A percentile compares a stretch with the other conserved stretches of the same genome.
phyloP scores from a whole-genome alignment of 2,329 filamentous ascomycete genomes.

The Bipolaris oryzae region DNA sequence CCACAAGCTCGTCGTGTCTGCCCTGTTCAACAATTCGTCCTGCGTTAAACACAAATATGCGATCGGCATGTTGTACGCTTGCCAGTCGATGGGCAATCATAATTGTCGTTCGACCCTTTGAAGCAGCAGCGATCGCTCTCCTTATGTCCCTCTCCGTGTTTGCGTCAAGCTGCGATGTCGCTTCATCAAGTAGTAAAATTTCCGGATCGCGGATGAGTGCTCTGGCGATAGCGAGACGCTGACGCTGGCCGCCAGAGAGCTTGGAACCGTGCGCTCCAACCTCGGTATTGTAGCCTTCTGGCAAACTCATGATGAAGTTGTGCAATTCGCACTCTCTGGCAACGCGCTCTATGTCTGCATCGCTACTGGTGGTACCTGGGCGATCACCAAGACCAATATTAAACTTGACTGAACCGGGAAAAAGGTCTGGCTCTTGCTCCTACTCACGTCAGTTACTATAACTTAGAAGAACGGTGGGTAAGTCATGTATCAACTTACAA shows the following conservation, averaged over 20 bases:
- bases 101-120: conserved; percentile 64
- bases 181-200: conserved; percentile 55
- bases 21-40: conserved; percentile 67
- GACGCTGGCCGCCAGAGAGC: conserved; percentile 55
- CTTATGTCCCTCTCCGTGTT: conserved; percentile 53
- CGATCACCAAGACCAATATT: conserved; percentile 52
- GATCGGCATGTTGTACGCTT: conserved; percentile 77
- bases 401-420: conserved; percentile 52
- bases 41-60: conserved; percentile 79
- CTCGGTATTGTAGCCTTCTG: conserved; percentile 56
- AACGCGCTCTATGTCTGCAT: conserved; percentile 42
- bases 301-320: conserved; percentile 55
- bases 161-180: conserved; percentile 55
- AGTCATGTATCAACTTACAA: conserved; percentile 30
- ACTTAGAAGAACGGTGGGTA: not conserved
- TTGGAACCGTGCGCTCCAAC: conserved; percentile 52
- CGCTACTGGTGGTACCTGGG: conserved; percentile 29
- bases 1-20: conserved; percentile 64
- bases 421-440: conserved; percentile 54
- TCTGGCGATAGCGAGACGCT: conserved; percentile 54
- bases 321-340: conserved; percentile 54
- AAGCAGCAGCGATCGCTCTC: conserved; percentile 49
- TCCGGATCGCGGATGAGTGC: conserved; percentile 55
- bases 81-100: conserved; percentile 79
- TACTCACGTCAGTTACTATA: conserved; percentile 6